A percentile compares a stretch with the other conserved stretches of the same genome.
phyloP scores from a whole-genome alignment of 257 asterid genomes.

The Plectranthus barbatus region DNA sequence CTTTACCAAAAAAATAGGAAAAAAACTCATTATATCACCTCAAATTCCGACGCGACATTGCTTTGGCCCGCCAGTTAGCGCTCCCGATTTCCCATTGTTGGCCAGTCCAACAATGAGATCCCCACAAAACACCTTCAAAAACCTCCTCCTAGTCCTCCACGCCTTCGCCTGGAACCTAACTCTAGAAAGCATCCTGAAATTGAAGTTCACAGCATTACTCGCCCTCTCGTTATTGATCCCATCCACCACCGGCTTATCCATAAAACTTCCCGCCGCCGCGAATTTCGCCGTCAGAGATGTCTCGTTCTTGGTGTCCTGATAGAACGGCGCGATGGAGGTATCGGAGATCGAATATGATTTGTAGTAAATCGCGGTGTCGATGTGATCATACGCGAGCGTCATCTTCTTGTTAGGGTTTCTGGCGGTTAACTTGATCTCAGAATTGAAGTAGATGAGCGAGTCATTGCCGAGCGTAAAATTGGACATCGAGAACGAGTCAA shows the following conservation, averaged over 20 bases:
- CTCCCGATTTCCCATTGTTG: conserved; percentile 31
- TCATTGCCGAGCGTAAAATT: conserved; percentile 38
- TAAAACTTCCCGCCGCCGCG: conserved; percentile 47
- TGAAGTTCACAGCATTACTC: conserved; percentile 34
- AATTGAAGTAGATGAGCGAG: conserved; percentile 37
- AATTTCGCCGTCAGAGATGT: conserved; percentile 46
- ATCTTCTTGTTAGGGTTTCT: conserved; percentile 78
- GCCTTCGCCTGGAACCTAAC: conserved; percentile 66
- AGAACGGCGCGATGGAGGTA: conserved; percentile 55
- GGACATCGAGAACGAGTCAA: conserved; percentile 53
- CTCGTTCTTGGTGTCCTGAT: conserved; percentile 53
- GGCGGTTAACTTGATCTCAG: conserved; percentile 49
- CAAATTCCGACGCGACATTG: conserved; percentile 76
- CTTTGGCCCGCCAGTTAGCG: conserved; percentile 45
- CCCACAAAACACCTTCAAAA: conserved; percentile 63
- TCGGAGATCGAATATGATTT: conserved; percentile 24
- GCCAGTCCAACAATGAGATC: conserved; percentile 43
- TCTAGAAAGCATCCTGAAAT: conserved; percentile 55
- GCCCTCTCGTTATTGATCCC: conserved; percentile 41
- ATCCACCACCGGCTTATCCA: conserved; percentile 32
- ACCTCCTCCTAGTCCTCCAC: conserved; percentile 71
- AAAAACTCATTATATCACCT: conserved; percentile 21
- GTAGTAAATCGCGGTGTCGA: conserved; percentile 37
- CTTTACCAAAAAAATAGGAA: background rate
- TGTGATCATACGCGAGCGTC: conserved; percentile 42